Base-by-base conservation (phyloP, 352 stramenopile genomes). In the Pythium brachiatum region DNA sequence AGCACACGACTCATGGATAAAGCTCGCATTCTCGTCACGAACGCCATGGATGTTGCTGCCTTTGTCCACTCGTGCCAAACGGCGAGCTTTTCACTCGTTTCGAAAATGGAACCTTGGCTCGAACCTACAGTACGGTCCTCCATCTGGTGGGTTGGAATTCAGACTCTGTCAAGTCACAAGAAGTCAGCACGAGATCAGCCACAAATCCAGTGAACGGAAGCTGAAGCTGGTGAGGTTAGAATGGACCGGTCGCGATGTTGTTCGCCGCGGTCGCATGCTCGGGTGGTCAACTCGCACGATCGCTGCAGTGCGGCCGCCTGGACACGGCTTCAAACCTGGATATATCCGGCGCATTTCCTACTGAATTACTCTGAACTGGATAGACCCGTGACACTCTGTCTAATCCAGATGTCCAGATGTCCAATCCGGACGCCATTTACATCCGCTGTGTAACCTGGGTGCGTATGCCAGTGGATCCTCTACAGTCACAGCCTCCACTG, bases 141-240 rank as follows among this genome's bases (percentile, higher is more conserved):
- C 53, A 60, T 29, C 53, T 60, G 53, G 53, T 21, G 3, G 36
- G 36, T 44, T 20, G 26, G 38, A 53, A 58, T 64, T 38, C 58
- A 34, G 58, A 48, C n/a, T 63, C 50, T 31, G 51, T 31, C 32
- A 43, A 29, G 39, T 53, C n/a, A 64, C 26, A 64, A 27, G 12
- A 46, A 57, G 58, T 64, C 58, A 64, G 58, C 48, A 52, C 32
- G 11, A n/a, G 31, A 50, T 59, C 26, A 36, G 38, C 38, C 12
- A 46, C 16, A 18, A 48, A 48, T 48, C 41, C 41, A 48, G 41
- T 48, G 16, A 26, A n/a, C n/a, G n/a, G 16, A 16, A n/a, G 13
- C 41, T 46, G 38, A 7, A 46, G 16, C 3, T 9, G 18, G 38
- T 21, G 38, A 3, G 38, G 25, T 18, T 5, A 20, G 41, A 48